These are phyloP conservation scores for Termitomyces sp. DNA, from an alignment of 768 basidiomycete genomes.

Conservation along the genomic window DNA sequence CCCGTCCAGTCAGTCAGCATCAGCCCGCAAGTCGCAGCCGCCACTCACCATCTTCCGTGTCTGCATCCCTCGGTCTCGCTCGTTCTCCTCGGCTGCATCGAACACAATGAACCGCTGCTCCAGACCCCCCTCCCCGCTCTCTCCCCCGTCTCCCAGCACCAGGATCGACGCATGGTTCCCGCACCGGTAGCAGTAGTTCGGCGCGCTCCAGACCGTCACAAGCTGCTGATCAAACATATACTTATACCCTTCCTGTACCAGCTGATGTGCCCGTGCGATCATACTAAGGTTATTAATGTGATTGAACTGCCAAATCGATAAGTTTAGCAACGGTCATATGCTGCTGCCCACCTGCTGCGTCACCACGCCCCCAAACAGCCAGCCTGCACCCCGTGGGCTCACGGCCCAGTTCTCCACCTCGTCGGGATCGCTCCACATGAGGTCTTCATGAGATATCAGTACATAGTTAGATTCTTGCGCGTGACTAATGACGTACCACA, in stretches of 20 bases:
- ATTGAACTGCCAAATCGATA: slow-evolving; percentile 58
- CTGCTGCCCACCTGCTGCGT: slow-evolving; percentile 62
- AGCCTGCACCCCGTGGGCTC: slow-evolving; percentile 93
- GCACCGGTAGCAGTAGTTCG: slow-evolving; percentile 76
- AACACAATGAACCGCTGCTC: slow-evolving; percentile 71
- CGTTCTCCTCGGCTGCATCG: slow-evolving; percentile 85
- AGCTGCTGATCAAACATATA: slow-evolving; percentile 94
- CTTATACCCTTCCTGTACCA: slow-evolving; percentile 94
- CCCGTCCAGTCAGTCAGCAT: background rate
- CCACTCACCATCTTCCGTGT: slow-evolving; percentile 63
- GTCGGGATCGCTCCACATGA: slow-evolving; percentile 99
- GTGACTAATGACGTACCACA: slow-evolving; percentile 50
- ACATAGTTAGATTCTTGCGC: background rate
- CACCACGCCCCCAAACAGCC: slow-evolving; percentile 85
- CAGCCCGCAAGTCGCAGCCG: background rate
- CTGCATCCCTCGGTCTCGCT: slow-evolving; percentile 75
- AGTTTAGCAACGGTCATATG: background rate
- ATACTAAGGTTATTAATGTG: slow-evolving; percentile 83
- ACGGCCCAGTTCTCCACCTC: slow-evolving; percentile 96
- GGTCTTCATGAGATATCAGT: slow-evolving; percentile 43
- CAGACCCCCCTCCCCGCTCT: background rate
- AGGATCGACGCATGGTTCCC: slow-evolving; percentile 92
- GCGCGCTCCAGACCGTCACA: slow-evolving; percentile 91
- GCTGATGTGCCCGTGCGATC: slow-evolving; percentile 93
- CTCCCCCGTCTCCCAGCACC: slow-evolving; percentile 56